Conservation (phyloP, 1,284 basidiomycete genomes). For the Ceratobasidium sp. region DNA sequence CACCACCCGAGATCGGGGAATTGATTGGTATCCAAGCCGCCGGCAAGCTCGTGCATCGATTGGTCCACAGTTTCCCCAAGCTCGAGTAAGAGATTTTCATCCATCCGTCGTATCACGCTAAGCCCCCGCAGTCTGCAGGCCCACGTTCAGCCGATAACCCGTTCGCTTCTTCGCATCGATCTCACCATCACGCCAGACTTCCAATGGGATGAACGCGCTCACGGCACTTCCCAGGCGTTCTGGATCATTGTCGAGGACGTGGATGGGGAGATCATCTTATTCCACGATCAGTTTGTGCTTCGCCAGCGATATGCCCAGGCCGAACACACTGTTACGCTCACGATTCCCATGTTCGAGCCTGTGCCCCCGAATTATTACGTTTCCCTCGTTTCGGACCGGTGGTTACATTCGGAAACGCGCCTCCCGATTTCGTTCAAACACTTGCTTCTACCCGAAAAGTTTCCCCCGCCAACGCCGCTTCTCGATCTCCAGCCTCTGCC, state of each 20-base stretch:
- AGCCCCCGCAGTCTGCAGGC: constrained; percentile 71
- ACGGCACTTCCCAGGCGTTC: constrained; percentile 88
- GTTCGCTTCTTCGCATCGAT: constrained; percentile 86
- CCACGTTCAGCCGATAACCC: constrained; percentile 92
- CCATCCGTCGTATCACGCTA: constrained; percentile 5
- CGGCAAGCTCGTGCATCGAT: constrained; percentile 88
- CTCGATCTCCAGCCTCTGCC: constrained; percentile 93
- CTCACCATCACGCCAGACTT: constrained; percentile 94
- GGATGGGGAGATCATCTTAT: constrained; percentile 94
- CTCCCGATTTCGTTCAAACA: constrained; percentile 98
- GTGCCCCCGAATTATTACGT: constrained; percentile 98
- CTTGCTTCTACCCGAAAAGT: constrained; percentile 95
- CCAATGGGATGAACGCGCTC: constrained; percentile 95
- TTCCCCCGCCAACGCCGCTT: constrained; percentile 90
- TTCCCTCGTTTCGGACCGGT: constrained; percentile 91
- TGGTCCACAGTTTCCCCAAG: constrained; percentile 97
- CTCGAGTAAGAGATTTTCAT: constrained; percentile 67
- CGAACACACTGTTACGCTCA: constrained; percentile 93
- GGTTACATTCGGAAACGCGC: constrained; percentile 94
- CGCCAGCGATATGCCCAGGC: constrained; percentile 90
- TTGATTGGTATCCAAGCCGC: constrained; percentile 93
- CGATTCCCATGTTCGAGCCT: constrained; percentile 95
- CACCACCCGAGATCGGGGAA: constrained; percentile 88
- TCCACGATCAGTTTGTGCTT: constrained; percentile 92
- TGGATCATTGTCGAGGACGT: constrained; percentile 96